Base-by-base conservation (phyloP, 148 eudicot genomes). In the Spergularia bocconei region DNA sequence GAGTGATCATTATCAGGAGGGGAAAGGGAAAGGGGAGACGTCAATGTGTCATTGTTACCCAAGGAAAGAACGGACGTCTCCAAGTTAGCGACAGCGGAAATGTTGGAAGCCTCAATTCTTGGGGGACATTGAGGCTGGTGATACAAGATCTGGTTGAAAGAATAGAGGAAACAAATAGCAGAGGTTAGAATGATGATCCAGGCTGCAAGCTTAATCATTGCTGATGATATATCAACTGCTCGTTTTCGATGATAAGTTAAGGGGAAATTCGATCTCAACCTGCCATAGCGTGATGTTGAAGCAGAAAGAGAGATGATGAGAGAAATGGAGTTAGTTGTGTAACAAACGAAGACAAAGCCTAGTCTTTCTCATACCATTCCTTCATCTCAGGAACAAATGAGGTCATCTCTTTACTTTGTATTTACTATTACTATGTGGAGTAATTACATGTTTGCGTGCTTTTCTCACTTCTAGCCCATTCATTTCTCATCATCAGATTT, bases 151-250 rank as follows among this genome's bases (percentile, higher is more conserved):
- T 80, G 82, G 2, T 69, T 82, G 61, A 81, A 82, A 6, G 89
- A 73, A 76, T 86, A 82, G 76, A 88, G 47, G 79, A 82, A 74
- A 79, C 82, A 82, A 57, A 84, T 17, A 64, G 66, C 64, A 21
- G 84, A 63, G 13, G 84, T 77, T 55, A 61, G 13, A 66, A 84
- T 51, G 56, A 79, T 77, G 19, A 82, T 23, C 73, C 79, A 77
- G 39, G 86, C 61, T 25, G 78, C 58, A 19, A 73, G 67, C 77
- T 73, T 73, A 56, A 79, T 79, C 77, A 79, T 78, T 78, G 74
- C 53, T 74, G 21, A 17, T 29, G 2, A 29, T 29, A 2, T 0
- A 29, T 29, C 36, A 29, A 29, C 4, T 44, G 48, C 48, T 6
- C 0, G 10, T 16, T 10, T 33, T 23, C 63, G 53, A 2, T 78